These are phyloP conservation scores for Rhododendron ferrugineum DNA, from an alignment of 148 eudicot species.

Conservation along the genomic window DNA sequence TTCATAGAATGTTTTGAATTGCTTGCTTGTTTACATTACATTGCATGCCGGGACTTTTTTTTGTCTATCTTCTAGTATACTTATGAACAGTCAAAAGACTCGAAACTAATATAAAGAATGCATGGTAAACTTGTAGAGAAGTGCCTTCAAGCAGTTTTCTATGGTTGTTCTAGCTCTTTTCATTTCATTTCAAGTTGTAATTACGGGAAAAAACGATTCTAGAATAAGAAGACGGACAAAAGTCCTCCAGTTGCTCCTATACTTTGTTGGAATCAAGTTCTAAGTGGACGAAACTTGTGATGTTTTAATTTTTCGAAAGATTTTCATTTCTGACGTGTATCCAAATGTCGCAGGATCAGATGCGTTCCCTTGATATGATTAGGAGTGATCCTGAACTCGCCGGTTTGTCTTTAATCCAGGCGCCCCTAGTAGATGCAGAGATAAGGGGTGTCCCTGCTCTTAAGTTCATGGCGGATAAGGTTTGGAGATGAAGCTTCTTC, in stretches of 20 bases:
- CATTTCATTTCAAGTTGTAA: not conserved
- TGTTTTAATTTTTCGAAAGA: not conserved
- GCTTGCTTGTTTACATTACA: not conserved
- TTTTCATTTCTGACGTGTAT: not conserved
- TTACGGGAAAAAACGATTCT: not conserved
- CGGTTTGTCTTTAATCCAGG: constrained; percentile 40
- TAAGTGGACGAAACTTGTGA: not conserved
- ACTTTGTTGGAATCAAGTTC: not conserved
- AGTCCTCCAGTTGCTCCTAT: not conserved
- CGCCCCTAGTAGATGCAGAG: constrained; percentile 69
- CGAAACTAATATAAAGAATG: not conserved
- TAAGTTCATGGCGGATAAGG: constrained; percentile 66
- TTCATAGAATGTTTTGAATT: not conserved
- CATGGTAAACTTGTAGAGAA: not conserved
- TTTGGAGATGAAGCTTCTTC: constrained; percentile 52
- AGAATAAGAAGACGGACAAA: not conserved
- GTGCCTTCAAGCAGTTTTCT: not conserved
- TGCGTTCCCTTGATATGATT: constrained; percentile 60
- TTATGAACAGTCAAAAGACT: not conserved
- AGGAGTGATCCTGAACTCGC: constrained; percentile 47
- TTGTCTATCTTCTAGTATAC: not conserved
- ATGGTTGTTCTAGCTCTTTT: not conserved
- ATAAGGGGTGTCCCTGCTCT: constrained; percentile 84
- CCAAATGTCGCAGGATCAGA: constrained; percentile 53
- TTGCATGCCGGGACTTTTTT: not conserved